Base-by-base conservation (phyloP, 257 asterid genomes). In the Thymus quinquecostatus region DNA sequence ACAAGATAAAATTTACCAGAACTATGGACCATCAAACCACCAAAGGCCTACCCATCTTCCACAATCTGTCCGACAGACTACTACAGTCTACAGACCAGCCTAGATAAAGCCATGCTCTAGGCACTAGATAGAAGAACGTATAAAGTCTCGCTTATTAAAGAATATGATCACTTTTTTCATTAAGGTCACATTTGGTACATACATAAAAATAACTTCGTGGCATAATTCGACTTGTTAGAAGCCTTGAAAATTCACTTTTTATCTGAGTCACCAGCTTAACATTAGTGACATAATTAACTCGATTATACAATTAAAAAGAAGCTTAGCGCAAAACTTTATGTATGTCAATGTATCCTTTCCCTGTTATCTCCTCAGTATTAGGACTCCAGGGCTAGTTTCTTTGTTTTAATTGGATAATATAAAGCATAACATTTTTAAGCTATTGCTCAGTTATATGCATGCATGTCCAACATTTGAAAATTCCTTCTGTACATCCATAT, bases 81-180 rank as follows among this genome's bases (percentile, higher is more conserved):
- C 41, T 14, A 51, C 55, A 60, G 64, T 40, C 41, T 14, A 51
- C 55, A 60, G 64, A 60, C 60, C 73, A 36, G 29, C 33, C 30
- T 13, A 36, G 43, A 38, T 44, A 32, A 34, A n/a, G 14, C 6
- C 74, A 50, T 49, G 75, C 75, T 58, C 70, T 30, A 48, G 70
- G 38, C 51, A 70, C 73, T 57, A 32, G 49, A 64, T 34, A 76
- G 40, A 36, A 36, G 40, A n/a, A 49, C 28, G 1, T 43, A 43
- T 6, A 34, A 50, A 36, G 10, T 38, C 47, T n/a, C 32, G 33
- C 45, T 27, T 51, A 33, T 21, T 9, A 36, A 21, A 71, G 14
- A 12, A 8, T 64, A n/a, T 34, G 47, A 28, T 34, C 32, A 55
- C 4, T 57, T 57, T 59, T 47, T 69, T 43, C 48, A 28, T 58